Conservation (phyloP, 2,329 filamentous ascomycete species). For the Calonectria ilicicola region DNA sequence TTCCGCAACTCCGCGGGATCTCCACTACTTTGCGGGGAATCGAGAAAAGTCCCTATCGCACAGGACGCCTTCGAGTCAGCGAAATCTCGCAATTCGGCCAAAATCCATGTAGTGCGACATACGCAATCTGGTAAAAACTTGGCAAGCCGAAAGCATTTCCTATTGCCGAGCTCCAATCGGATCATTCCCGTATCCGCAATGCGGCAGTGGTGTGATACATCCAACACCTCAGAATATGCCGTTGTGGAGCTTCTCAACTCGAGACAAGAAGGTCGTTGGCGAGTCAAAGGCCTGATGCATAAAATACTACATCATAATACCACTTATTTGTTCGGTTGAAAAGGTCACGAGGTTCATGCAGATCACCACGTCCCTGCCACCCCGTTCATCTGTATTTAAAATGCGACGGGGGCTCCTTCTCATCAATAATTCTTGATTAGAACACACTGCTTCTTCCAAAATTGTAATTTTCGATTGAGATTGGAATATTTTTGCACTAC, state of each 20-base stretch:
- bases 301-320: background rate
- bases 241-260: too few species aligned
- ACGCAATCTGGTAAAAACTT: background rate
- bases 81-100: background rate
- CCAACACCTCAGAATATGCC: background rate
- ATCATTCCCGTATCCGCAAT: background rate
- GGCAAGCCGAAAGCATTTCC: background rate
- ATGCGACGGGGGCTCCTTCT: background rate
- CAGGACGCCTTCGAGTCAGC: background rate
- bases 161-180: background rate
- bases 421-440: too few species aligned
- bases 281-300: background rate
- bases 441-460: background rate
- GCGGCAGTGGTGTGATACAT: background rate
- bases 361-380: background rate
- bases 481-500: too few species aligned
- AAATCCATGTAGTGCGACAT: background rate
- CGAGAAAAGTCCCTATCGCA: background rate
- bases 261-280: too few species aligned
- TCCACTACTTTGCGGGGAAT: background rate
- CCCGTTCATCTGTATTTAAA: too few species aligned
- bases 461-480: background rate
- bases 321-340: background rate
- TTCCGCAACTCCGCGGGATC: background rate
- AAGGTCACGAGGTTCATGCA: background rate